Evolutionary conservation across 306 rosid species (phyloP).

Genomic region (Medicago arabica): DNA sequence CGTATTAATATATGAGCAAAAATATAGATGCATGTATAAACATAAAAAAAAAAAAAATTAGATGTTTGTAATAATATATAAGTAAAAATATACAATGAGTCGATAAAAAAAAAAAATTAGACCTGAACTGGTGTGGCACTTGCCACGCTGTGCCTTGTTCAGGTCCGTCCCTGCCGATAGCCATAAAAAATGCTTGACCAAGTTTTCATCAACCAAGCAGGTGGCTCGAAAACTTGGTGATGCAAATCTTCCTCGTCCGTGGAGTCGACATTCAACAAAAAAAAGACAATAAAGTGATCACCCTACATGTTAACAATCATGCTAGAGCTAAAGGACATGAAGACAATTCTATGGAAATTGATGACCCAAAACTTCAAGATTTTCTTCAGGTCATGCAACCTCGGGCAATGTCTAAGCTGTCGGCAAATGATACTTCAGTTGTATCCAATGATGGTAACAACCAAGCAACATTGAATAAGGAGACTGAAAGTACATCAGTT

Average conservation of each 20-base stretch:
- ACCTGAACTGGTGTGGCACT: too few relatives aligned
- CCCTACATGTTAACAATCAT: slow-evolving; percentile 42
- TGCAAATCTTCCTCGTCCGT: slow-evolving; percentile 77
- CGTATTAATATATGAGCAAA: too few relatives aligned
- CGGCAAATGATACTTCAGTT: slow-evolving; percentile 74
- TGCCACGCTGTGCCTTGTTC: too few relatives aligned
- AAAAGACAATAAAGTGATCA: slow-evolving; percentile 48
- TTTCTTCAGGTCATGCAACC: slow-evolving; percentile 90
- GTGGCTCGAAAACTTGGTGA: slow-evolving; percentile 80
- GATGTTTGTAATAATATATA: too few relatives aligned
- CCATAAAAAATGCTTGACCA: background rate
- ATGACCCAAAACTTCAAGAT: slow-evolving; percentile 71
- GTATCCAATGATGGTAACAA: slow-evolving; percentile 44
- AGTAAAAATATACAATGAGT: too few relatives aligned
- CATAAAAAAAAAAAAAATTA: too few relatives aligned
- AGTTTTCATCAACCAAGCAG: slow-evolving; percentile 38
- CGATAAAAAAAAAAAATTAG: too few relatives aligned
- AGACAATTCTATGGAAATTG: slow-evolving; percentile 42
- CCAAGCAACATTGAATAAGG: slow-evolving; percentile 48
- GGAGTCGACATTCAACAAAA: slow-evolving; percentile 74
- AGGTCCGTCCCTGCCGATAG: too few relatives aligned
- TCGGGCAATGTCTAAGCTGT: slow-evolving; percentile 71
- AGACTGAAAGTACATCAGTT: slow-evolving; percentile 34
- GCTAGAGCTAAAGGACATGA: slow-evolving; percentile 44
- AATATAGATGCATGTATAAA: too few relatives aligned